These are phyloP conservation scores for Fusarium sambucinum DNA, from an alignment of 2,329 filamentous ascomycete genomes.

Conservation along the genomic window DNA sequence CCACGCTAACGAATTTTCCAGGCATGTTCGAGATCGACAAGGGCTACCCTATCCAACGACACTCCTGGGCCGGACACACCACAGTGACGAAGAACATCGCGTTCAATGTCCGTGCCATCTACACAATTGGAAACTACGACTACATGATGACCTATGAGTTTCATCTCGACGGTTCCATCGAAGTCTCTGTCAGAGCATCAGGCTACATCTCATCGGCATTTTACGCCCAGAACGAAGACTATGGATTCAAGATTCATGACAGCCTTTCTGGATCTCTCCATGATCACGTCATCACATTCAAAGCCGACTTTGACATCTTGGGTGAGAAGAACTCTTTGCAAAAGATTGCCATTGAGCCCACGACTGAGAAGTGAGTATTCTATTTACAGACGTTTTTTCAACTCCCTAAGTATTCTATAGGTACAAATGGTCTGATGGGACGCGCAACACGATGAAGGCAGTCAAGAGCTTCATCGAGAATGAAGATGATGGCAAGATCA, in stretches of 20 bases:
- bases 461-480: slow-evolving; percentile 11
- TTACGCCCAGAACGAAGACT: slow-evolving; percentile 12
- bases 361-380: slow-evolving; percentile 1
- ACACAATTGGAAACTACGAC: slow-evolving; percentile 17
- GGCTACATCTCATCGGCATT: slow-evolving; percentile 9
- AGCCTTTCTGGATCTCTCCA: not conserved
- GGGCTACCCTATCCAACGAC: slow-evolving; percentile 10
- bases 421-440: slow-evolving; percentile 6
- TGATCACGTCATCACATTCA: slow-evolving; percentile 10
- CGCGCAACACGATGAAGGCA: not conserved
- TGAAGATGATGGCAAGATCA: slow-evolving; percentile 9
- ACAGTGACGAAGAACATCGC: slow-evolving; percentile 15
- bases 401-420: not conserved
- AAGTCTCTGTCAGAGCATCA: slow-evolving; percentile 1
- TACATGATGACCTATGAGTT: slow-evolving; percentile 11
- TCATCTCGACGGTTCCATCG: slow-evolving; percentile 1
- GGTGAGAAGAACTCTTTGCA: slow-evolving; percentile 3
- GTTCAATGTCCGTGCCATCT: slow-evolving; percentile 9
- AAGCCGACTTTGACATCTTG: slow-evolving; percentile 1
- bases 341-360: slow-evolving; percentile 4
- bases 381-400: fast-evolving
- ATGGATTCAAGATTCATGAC: slow-evolving; percentile 3
- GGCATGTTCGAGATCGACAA: slow-evolving; percentile 18
- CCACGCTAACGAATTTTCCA: not conserved
- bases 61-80: slow-evolving; percentile 1